Conservation (phyloP, 2,329 filamentous ascomycete genomes). For the Corynespora cassiicola region DNA sequence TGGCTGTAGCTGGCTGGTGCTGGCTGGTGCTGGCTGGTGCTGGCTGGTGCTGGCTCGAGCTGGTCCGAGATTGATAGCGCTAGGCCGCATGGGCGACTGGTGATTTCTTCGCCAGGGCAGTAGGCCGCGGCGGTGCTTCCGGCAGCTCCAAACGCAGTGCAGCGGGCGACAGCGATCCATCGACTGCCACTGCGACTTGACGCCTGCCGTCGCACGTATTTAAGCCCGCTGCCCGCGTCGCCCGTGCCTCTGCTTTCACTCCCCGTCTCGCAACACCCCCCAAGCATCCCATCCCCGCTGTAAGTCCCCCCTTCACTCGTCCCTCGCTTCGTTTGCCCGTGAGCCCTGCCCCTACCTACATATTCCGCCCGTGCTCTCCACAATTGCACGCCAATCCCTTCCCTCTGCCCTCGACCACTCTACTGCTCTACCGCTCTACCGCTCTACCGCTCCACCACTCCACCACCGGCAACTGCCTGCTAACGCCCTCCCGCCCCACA, state of each 20-base stretch:
- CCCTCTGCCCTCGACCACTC: slow-evolving; percentile 4
- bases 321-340: slow-evolving; percentile 1
- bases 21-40: too few relatives aligned
- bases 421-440: slow-evolving; percentile 1
- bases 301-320: slow-evolving; percentile 6
- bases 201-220: slow-evolving; percentile 14
- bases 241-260: slow-evolving; percentile 4
- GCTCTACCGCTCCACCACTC: slow-evolving; percentile 1
- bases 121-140: slow-evolving; percentile 10
- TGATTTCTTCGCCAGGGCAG: slow-evolving; percentile 9
- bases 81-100: slow-evolving; percentile 5
- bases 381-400: slow-evolving; percentile 17
- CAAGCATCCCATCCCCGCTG: slow-evolving; percentile 17
- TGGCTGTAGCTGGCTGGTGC: too few relatives aligned
- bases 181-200: too few relatives aligned
- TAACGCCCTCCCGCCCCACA: slow-evolving; percentile 29
- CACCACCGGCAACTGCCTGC: slow-evolving; percentile 22
- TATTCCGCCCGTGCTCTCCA: slow-evolving; percentile 16
- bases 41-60: too few relatives aligned
- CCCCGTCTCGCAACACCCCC: slow-evolving; percentile 3
- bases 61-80: slow-evolving; percentile 2
- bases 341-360: slow-evolving; percentile 1
- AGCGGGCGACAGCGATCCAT: too few relatives aligned
- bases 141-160: slow-evolving; percentile 13
- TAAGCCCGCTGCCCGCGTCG: slow-evolving; percentile 12